Evolutionary conservation across 106 monocot species (phyloP), one percentile per base, ranked within the genome.

Genomic region (Alisma plantagoaquatica): DNA sequence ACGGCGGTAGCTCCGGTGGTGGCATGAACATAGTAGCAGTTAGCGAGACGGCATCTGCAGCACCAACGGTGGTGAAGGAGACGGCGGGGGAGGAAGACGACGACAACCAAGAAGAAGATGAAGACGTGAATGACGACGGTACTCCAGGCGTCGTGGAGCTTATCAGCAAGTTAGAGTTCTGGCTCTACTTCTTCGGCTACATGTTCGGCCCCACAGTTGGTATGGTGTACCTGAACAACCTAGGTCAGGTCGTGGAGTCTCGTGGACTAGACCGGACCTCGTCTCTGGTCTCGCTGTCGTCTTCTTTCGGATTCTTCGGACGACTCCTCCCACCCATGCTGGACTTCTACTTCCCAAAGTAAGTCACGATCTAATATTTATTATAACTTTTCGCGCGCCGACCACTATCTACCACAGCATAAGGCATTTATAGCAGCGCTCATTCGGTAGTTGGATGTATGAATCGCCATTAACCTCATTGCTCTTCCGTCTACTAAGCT

Each of bases 261-360:
- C 47, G 53, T 10, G 68, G 68, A 7, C 3, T 43, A 22, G 20
- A 21, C 23, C 16, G 33, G 2, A 43, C 69, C 3, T 14, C 49
- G 23, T 8, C 32, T 7, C 15, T 61, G 45, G 20, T 70, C 29
- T 33, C 51, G 16, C 2, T 69, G 22, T 69, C 43, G 30, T 69
- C 69, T n/a, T 42, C 61, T 18, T 69, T 51, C 15, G 27, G 23
- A 4, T 61, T 61, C 61, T 70, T 61, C 29, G 69, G 67, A 10
- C 24, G 59, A 3, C 67, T 59, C 0, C 20, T 50, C n/a, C 25
- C 43, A 15, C n/a, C 59, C 7, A 6, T 58, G 14, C 22, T 50
- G n/a, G n/a, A 30, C 38, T 50, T 10, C 46, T 27, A 59, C 50
- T 10, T 27, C 1, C 14, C 33, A 12, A 28, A 43, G 66, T 56